Evolutionary conservation across 305 asterid species (phyloP).

Genomic region (Fraxinus sp.): DNA sequence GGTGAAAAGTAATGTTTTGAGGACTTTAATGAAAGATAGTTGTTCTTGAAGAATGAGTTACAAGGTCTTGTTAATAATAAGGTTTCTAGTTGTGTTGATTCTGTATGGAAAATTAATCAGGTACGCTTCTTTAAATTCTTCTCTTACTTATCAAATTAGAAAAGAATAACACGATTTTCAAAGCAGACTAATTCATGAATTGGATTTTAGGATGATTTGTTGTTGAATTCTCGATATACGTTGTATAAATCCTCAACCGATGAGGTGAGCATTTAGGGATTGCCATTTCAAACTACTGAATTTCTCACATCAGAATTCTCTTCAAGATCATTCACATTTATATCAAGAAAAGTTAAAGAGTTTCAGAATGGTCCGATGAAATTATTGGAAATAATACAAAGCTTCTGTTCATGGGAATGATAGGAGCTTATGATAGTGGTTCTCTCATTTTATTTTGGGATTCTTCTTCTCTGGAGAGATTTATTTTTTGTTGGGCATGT

Average conservation of each 20-base stretch:
- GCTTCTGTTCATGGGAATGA: background rate
- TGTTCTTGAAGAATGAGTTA: slow-evolving; percentile 34
- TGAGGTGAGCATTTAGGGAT: slow-evolving; percentile 57
- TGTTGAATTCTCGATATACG: slow-evolving; percentile 36
- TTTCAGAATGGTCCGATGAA: background rate
- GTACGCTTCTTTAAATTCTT: slow-evolving; percentile 16
- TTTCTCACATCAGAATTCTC: slow-evolving; percentile 60
- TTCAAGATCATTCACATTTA: slow-evolving; percentile 48
- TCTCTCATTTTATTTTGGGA: background rate
- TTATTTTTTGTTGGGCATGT: no score
- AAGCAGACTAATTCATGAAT: background rate
- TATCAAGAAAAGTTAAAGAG: slow-evolving; percentile 55
- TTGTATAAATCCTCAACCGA: slow-evolving; percentile 33
- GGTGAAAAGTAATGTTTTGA: slow-evolving; percentile 28
- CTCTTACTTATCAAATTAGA: background rate
- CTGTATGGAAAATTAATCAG: slow-evolving; percentile 38
- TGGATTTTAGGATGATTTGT: slow-evolving; percentile 36
- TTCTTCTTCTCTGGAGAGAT: no score
- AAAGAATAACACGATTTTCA: background rate
- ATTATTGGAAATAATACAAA: background rate
- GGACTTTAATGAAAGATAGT: slow-evolving; percentile 23
- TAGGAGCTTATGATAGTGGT: background rate
- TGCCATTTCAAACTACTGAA: slow-evolving; percentile 85
- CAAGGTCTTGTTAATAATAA: slow-evolving; percentile 7
- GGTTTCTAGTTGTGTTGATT: slow-evolving; percentile 13